phyloP scores from a whole-genome alignment of 495 filamentous ascomycete species.

The Halenospora varia region DNA sequence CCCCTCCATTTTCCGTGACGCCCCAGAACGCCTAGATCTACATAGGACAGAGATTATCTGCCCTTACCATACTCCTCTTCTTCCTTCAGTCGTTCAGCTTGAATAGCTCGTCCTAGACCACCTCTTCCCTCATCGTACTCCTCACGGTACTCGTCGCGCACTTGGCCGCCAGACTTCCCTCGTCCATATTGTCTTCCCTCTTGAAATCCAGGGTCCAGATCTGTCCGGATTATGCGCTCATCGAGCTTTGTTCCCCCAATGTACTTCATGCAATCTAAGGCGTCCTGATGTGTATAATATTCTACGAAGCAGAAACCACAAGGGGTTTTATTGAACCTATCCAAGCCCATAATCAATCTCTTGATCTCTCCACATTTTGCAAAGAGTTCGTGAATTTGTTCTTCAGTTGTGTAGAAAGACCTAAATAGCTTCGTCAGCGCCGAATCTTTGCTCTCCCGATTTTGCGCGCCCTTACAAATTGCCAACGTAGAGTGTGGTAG shows the following conservation, averaged over 20 bases:
- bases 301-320: constrained; percentile 99
- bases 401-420: constrained; percentile 99
- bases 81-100: constrained; percentile 57
- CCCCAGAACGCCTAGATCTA: constrained; percentile 13
- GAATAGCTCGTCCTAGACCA: constrained; percentile 64
- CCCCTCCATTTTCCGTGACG: constrained; percentile 15
- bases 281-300: constrained; percentile 96
- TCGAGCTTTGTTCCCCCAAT: constrained; percentile 98
- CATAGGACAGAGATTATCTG: constrained; percentile 31
- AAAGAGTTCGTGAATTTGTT: constrained; percentile 98
- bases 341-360: constrained; percentile 95
- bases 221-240: constrained; percentile 94
- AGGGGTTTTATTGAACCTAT: constrained; percentile 93
- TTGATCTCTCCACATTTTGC: constrained; percentile 97
- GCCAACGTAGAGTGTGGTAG: constrained; percentile 94
- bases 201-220: constrained; percentile 91
- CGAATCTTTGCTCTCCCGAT: background rate
- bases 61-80: constrained; percentile 46
- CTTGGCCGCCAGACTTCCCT: constrained; percentile 91
- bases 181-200: constrained; percentile 92
- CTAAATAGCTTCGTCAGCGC: constrained; percentile 45
- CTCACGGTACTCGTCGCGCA: constrained; percentile 94
- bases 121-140: constrained; percentile 94
- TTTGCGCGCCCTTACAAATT: constrained; percentile 67
- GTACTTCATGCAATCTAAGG: constrained; percentile 96